Evolutionary conservation across 1,139 yeast genomes (phyloP).

Genomic region (Nakaseomyces uthaithaninus): DNA sequence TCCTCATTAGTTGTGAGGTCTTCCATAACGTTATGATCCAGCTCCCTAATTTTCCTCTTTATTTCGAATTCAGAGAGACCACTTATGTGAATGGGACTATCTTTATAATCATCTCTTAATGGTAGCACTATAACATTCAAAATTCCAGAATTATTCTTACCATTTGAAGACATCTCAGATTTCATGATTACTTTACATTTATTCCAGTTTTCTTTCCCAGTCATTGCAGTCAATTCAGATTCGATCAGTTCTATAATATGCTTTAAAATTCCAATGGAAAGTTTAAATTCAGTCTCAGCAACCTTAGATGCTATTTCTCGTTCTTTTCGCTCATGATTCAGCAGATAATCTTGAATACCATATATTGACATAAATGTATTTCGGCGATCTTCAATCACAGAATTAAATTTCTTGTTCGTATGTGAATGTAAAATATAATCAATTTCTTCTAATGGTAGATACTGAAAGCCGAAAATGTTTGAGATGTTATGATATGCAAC

Average conservation of each 20-base stretch:
- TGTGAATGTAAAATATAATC: constrained; percentile 52
- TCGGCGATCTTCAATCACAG: constrained; percentile 26
- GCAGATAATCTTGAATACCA: constrained; percentile 22
- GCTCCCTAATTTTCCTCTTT: constrained; percentile 11
- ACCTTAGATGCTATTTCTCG: constrained; percentile 39
- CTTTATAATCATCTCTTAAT: constrained; percentile 21
- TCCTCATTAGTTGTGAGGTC: constrained; percentile 7
- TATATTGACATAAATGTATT: constrained; percentile 29
- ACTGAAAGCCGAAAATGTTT: constrained; percentile 82
- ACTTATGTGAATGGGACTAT: constrained; percentile 16
- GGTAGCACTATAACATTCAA: constrained; percentile 29
- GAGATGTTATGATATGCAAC: constrained; percentile 83
- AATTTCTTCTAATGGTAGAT: constrained; percentile 64
- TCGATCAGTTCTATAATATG: constrained; percentile 40
- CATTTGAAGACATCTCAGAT: constrained; percentile 14
- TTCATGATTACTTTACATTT: constrained; percentile 24
- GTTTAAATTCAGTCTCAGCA: constrained; percentile 66
- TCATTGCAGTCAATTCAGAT: constrained; percentile 22
- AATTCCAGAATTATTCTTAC: constrained; percentile 12
- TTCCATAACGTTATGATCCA: constrained; percentile 9
- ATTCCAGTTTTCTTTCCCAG: constrained; percentile 16
- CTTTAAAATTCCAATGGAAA: constrained; percentile 53
- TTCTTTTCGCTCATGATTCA: constrained; percentile 19
- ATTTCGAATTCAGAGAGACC: constrained; percentile 13
- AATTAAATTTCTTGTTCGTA: constrained; percentile 15